Percentiles rank a stretch among this genome's conserved stretches.
These are phyloP conservation scores for Dioszegia crocea DNA, from an alignment of 768 basidiomycete genomes.

Conservation along the genomic window DNA sequence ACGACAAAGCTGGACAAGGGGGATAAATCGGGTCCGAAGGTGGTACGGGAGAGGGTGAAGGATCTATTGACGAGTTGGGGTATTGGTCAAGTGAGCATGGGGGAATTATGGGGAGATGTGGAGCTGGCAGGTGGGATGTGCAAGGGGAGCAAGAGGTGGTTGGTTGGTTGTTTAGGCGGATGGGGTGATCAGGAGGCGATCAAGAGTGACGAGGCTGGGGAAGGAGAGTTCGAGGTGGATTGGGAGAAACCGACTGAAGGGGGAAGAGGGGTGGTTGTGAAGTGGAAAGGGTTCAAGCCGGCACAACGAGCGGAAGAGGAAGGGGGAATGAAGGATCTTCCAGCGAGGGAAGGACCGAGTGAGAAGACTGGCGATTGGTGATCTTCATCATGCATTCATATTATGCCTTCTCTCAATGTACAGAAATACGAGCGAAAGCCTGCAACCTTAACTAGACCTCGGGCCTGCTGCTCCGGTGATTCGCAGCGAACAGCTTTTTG, in stretches of 20 bases:
- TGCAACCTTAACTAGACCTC: too few species aligned
- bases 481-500: too few species aligned
- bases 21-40: conserved; percentile 3
- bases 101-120: conserved; percentile 39
- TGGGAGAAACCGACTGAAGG: conserved; percentile 8
- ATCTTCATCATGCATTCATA: not conserved
- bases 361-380: conserved; percentile 13
- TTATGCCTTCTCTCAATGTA: too few species aligned
- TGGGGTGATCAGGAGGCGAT: conserved; percentile 39
- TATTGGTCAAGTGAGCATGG: conserved; percentile 30
- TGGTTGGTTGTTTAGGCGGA: conserved; percentile 41
- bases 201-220: not conserved
- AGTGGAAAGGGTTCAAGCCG: conserved; percentile 20
- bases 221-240: conserved; percentile 22
- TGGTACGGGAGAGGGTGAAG: conserved; percentile 28
- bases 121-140: conserved; percentile 27
- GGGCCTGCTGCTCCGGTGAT: too few species aligned
- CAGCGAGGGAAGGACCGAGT: conserved; percentile 5
- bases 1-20: conserved; percentile 9
- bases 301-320: not conserved
- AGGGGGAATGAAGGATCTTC: not conserved
- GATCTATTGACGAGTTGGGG: conserved; percentile 32
- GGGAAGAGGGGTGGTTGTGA: conserved; percentile 28
- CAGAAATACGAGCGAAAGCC: too few species aligned
- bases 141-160: conserved; percentile 37